Evolutionary conservation across 2,329 filamentous ascomycete genomes (phyloP), one percentile per base, ranked within the genome.

Genomic region (Paraconiothyrium sp.): DNA sequence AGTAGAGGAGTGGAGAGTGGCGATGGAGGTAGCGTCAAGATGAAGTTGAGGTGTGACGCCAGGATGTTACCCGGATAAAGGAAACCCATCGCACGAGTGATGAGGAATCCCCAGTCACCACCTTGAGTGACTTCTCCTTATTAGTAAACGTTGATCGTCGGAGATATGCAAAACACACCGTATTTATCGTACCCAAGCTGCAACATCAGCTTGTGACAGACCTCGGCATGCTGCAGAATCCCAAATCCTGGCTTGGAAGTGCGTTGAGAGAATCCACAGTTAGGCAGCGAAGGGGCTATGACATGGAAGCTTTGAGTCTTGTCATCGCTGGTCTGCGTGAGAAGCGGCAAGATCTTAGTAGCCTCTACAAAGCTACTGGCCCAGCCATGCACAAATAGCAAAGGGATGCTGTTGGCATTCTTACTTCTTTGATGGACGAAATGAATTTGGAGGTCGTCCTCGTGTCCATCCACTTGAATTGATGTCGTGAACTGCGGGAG

Each of bases 291-390:
- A 1, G 84, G 84, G 0, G 81, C 85, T 0, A 87, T 80, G 35
- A 87, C 73, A 65, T 86, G 78, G 68, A 87, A 87, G 3, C 81
- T 78, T 0, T 85, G 84, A 10, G 77, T 76, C 3, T 68, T 70
- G n/a, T 49, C 30, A 3, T 73, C 68, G 10, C 66, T 65, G 8
- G 63, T 34, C 35, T 64, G 57, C 8, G 87, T 73, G 2, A 83
- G 66, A 2, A 43, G 61, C 2, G 77, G 74, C 0, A 93, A 79
- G 47, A 92, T 78, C 70, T 90, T 91, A 20, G 80, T 76, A 1
- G 87, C 88, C 76, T 92, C 90, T 49, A 90, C 72, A 71, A 91
- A 92, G 66, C 85, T 89, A 1, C 90, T 90, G 0, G 90, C 90
- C 55, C 88, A 91, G 13, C 89, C 89, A 71, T 92, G 89, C 16